Conservation (phyloP, 1,284 basidiomycete genomes). For the Ganoderma sinense region DNA sequence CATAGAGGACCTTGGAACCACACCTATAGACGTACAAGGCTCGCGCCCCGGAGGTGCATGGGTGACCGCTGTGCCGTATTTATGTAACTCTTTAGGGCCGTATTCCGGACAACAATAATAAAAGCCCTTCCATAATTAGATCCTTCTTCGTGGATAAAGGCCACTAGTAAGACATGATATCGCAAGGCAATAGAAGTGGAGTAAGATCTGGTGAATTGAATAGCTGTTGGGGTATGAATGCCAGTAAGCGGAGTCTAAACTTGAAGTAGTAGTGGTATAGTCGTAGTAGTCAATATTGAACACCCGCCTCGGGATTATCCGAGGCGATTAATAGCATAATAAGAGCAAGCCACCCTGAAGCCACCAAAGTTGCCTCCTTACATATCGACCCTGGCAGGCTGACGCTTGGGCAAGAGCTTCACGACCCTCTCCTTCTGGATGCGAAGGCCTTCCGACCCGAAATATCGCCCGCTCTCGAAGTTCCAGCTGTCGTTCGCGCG, state of each 20-base stretch:
- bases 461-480: conserved; percentile 39
- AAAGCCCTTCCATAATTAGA: no score
- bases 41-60: background rate
- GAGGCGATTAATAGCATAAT: background rate
- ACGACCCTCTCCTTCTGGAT: conserved; percentile 28
- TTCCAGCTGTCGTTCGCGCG: conserved; percentile 33
- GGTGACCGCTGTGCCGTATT: background rate
- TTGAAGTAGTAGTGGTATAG: background rate
- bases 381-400: background rate
- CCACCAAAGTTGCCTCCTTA: background rate
- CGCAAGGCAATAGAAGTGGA: background rate
- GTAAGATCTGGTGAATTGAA: background rate
- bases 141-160: background rate
- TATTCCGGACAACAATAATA: no score
- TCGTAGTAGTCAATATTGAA: background rate
- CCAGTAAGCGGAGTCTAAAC: background rate
- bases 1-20: background rate
- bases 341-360: background rate
- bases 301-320: background rate
- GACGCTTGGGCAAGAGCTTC: conserved; percentile 18
- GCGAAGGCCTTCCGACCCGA: conserved; percentile 33
- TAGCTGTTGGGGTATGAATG: background rate
- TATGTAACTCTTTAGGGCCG: background rate
- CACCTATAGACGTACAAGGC: background rate
- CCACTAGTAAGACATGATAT: background rate